These are phyloP conservation scores for Hypoxylon sp. DNA, from an alignment of 2,329 filamentous ascomycete species.

Conservation along the genomic window DNA sequence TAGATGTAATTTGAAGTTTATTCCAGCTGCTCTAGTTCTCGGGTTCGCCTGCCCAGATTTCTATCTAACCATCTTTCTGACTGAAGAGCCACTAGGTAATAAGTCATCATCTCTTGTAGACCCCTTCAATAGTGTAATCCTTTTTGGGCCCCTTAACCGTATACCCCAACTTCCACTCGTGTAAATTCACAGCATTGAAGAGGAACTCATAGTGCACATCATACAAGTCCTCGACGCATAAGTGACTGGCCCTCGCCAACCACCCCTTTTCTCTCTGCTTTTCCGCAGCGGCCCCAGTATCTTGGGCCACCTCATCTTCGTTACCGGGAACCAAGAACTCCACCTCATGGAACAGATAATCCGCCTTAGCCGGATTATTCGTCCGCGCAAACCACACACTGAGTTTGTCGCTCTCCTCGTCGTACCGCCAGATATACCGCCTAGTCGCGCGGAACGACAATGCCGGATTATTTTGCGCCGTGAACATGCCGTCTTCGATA, in stretches of 20 bases:
- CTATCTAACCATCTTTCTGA: not conserved
- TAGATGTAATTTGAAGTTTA: not conserved
- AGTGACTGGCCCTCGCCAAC: slow-evolving; percentile 75
- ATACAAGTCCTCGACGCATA: slow-evolving; percentile 80
- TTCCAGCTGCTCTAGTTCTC: not conserved
- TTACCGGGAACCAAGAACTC: slow-evolving; percentile 64
- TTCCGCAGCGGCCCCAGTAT: slow-evolving; percentile 18
- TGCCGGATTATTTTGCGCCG: slow-evolving; percentile 61
- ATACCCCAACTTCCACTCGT: slow-evolving; percentile 72
- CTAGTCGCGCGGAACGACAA: slow-evolving; percentile 71
- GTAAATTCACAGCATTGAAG: slow-evolving; percentile 69
- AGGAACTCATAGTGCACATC: slow-evolving; percentile 77
- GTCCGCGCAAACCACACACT: slow-evolving; percentile 81
- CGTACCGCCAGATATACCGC: slow-evolving; percentile 80
- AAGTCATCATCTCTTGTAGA: slow-evolving; percentile 59
- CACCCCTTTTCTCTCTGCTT: slow-evolving; percentile 61
- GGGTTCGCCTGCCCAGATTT: not conserved
- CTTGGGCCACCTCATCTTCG: not conserved
- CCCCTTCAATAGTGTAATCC: slow-evolving; percentile 73
- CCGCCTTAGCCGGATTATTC: slow-evolving; percentile 71
- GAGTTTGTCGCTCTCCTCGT: slow-evolving; percentile 69
- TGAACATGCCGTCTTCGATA: slow-evolving; percentile 75
- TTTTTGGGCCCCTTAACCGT: slow-evolving; percentile 79
- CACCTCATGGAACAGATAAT: slow-evolving; percentile 83
- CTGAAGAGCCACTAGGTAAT: not conserved